These are phyloP conservation scores for Pogostemon cablin DNA, from an alignment of 257 asterid genomes.

Conservation along the genomic window DNA sequence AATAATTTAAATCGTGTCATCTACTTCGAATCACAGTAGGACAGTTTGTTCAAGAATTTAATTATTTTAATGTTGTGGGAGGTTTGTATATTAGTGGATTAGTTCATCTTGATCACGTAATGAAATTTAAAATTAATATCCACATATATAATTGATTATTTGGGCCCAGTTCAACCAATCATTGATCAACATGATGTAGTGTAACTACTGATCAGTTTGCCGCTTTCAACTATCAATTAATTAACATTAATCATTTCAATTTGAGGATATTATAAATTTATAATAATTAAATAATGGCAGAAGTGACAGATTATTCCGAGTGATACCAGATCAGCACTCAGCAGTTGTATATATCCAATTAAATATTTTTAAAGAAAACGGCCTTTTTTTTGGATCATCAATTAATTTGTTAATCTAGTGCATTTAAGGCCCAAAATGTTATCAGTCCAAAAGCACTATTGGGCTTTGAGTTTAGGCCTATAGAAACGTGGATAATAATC, in stretches of 20 bases:
- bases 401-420: too few relatives aligned
- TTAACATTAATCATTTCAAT: neutral
- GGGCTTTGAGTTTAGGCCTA: too few relatives aligned
- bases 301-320: neutral
- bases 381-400: neutral
- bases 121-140: neutral
- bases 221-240: neutral
- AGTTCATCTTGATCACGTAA: constrained; percentile 8
- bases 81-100: neutral
- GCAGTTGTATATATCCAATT: neutral
- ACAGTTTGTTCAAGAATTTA: constrained; percentile 6
- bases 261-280: neutral
- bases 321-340: neutral
- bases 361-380: neutral
- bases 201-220: neutral
- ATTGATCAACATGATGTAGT: constrained; percentile 27
- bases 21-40: constrained; percentile 1
- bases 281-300: neutral
- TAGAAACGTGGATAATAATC: too few relatives aligned
- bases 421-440: too few relatives aligned
- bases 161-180: constrained; percentile 22
- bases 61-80: neutral
- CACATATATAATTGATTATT: neutral
- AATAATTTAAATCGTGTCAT: constrained; percentile 13
- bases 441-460: too few relatives aligned